Evolutionary conservation across 2,329 filamentous ascomycete genomes (phyloP).

Genomic region (Amauroascus niger): DNA sequence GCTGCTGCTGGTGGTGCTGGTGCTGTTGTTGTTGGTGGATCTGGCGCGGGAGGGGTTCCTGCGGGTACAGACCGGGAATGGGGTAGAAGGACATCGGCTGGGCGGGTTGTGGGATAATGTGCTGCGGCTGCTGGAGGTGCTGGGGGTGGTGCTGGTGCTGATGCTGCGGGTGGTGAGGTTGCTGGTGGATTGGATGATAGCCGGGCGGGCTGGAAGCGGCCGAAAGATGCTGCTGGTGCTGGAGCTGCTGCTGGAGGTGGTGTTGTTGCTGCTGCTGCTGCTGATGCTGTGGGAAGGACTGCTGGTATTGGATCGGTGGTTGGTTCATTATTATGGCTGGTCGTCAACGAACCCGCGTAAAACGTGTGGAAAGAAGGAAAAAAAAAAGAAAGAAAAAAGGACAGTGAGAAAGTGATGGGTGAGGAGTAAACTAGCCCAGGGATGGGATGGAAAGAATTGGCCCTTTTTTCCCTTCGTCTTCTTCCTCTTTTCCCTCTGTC

Average conservation of each 20-base stretch:
- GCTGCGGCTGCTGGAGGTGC: conserved; percentile 10
- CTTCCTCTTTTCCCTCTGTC: too few species aligned
- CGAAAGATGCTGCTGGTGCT: conserved; percentile 15
- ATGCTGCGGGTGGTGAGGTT: conserved; percentile 18
- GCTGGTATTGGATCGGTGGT: conserved; percentile 19
- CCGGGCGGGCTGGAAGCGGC: conserved; percentile 12
- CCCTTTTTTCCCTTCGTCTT: too few species aligned
- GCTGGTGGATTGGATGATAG: conserved; percentile 17
- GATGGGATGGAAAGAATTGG: too few species aligned
- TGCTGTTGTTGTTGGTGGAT: conserved; percentile 16
- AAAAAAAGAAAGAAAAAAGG: too few species aligned
- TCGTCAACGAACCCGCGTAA: neutral
- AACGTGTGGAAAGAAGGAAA: neutral
- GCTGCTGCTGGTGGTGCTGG: conserved; percentile 8
- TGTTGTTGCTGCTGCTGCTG: conserved; percentile 16
- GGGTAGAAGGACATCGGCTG: conserved; percentile 14
- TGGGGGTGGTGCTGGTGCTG: conserved; percentile 9
- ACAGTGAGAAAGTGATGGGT: too few species aligned
- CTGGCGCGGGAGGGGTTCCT: conserved; percentile 4
- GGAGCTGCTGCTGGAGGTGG: too few species aligned
- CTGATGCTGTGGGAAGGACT: conserved; percentile 17
- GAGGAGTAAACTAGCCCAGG: too few species aligned
- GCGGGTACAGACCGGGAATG: conserved; percentile 12
- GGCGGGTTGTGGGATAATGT: conserved; percentile 7
- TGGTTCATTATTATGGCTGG: conserved; percentile 18